phyloP scores from a whole-genome alignment of 176 grass and related monocot genomes.

The Aegilops speltoides region DNA sequence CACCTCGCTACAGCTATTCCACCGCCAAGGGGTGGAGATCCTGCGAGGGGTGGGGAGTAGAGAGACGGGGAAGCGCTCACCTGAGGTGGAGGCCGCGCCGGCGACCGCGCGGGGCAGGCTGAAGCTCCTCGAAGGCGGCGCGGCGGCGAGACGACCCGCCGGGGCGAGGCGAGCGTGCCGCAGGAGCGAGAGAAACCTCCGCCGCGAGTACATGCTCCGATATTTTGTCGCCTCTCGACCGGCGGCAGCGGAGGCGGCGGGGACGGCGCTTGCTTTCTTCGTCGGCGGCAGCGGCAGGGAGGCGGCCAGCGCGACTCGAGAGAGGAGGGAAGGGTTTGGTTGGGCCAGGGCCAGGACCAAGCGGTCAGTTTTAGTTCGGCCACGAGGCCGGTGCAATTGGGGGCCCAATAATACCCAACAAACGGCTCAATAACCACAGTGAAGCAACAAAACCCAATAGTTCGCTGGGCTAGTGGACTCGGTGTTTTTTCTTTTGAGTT shows the following conservation, averaged over 20 bases:
- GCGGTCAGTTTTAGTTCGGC: no score
- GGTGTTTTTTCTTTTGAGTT: no score
- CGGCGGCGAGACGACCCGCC: neutral
- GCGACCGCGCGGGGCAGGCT: neutral
- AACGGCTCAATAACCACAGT: no score
- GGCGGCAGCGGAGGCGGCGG: no score
- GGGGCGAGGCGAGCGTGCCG: neutral
- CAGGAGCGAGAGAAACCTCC: conserved; percentile 11
- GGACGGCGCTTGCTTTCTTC: no score
- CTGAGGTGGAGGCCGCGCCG: neutral
- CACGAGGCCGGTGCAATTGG: no score
- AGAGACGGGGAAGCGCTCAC: neutral
- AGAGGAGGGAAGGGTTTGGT: neutral
- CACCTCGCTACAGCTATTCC: neutral
- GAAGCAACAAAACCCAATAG: no score
- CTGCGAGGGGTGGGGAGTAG: neutral
- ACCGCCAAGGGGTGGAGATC: neutral
- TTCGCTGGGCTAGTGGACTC: no score
- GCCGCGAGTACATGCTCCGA: neutral
- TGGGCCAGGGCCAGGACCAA: neutral
- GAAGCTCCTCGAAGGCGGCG: neutral
- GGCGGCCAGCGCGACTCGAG: neutral
- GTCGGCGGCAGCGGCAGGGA: neutral
- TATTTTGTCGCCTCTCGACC: neutral
- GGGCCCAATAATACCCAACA: no score